Evolutionary conservation across 495 filamentous ascomycete genomes (phyloP).

Genomic region (Entonaema liquescens): DNA sequence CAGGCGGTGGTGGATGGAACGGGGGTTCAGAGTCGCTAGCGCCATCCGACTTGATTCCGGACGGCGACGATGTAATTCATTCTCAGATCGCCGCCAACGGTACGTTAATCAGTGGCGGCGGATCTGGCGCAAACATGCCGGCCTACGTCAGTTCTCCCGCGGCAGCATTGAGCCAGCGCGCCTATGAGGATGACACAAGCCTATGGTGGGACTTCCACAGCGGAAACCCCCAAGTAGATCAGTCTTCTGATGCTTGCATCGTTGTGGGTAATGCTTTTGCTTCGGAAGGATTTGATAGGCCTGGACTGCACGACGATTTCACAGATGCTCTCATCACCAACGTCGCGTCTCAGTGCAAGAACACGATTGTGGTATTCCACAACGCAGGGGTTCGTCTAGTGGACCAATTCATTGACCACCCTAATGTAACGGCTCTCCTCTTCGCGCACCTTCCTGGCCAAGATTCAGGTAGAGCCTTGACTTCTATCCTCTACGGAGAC

Average conservation of each 20-base stretch:
- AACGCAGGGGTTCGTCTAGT: conserved; percentile 66
- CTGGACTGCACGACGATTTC: conserved; percentile 56
- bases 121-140: conserved; percentile 66
- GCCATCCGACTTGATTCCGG: conserved; percentile 49
- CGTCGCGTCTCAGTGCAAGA: conserved; percentile 64
- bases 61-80: conserved; percentile 42
- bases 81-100: conserved; percentile 55
- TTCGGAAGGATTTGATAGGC: conserved; percentile 62
- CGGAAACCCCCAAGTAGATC: conserved; percentile 51
- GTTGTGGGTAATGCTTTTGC: conserved; percentile 71
- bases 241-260: conserved; percentile 69
- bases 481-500: conserved; percentile 67
- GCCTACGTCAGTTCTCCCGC: conserved; percentile 64
- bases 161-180: conserved; percentile 63
- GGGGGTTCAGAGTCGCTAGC: conserved; percentile 45
- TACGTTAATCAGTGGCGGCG: conserved; percentile 66
- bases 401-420: conserved; percentile 66
- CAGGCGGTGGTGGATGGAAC: conserved; percentile 40
- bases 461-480: conserved; percentile 65
- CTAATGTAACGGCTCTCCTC: conserved; percentile 70
- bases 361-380: conserved; percentile 71
- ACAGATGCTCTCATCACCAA: conserved; percentile 65
- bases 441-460: conserved; percentile 70
- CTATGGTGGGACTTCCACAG: conserved; percentile 60
- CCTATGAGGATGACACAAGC: conserved; percentile 64